A percentile compares a stretch with the other conserved stretches of the same genome.
These are phyloP conservation scores for Komagataella pastoris DNA, from an alignment of 805 yeast genomes.

Conservation along the genomic window DNA sequence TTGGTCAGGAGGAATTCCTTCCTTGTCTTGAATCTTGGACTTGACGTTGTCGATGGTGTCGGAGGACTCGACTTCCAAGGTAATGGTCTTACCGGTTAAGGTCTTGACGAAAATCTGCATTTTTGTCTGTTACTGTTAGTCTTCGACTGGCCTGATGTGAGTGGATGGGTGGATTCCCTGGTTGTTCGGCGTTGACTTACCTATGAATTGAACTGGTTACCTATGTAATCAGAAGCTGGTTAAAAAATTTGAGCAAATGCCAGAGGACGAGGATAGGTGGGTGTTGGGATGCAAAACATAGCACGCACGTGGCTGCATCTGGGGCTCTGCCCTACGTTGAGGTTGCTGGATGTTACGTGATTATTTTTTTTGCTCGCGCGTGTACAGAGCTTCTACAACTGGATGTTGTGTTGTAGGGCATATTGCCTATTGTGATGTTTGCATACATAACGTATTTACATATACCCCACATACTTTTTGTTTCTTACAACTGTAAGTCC, in stretches of 20 bases:
- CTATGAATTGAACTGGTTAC: background rate
- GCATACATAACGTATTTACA: background rate
- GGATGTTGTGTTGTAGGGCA: background rate
- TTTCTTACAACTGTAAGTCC: constrained; percentile 42
- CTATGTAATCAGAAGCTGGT: background rate
- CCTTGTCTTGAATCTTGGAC: constrained; percentile 92
- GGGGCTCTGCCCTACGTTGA: background rate
- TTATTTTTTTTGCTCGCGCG: background rate
- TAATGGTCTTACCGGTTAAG: constrained; percentile 97
- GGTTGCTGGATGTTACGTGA: background rate
- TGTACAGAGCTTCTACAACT: too few species aligned
- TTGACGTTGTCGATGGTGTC: constrained; percentile 94
- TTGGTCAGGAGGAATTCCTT: constrained; percentile 95
- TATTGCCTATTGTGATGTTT: background rate
- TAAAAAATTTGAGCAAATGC: background rate
- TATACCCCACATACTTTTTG: background rate
- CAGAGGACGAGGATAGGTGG: background rate
- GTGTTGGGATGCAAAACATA: background rate
- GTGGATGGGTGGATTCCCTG: background rate
- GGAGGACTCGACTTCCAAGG: constrained; percentile 77
- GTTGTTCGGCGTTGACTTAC: background rate
- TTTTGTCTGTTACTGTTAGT: constrained; percentile 7
- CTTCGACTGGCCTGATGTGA: background rate
- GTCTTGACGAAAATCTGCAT: constrained; percentile 99
- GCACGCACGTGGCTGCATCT: background rate